Evolutionary conservation across 1,284 basidiomycete genomes (phyloP).

Genomic region (Apiotrichum montevideense): DNA sequence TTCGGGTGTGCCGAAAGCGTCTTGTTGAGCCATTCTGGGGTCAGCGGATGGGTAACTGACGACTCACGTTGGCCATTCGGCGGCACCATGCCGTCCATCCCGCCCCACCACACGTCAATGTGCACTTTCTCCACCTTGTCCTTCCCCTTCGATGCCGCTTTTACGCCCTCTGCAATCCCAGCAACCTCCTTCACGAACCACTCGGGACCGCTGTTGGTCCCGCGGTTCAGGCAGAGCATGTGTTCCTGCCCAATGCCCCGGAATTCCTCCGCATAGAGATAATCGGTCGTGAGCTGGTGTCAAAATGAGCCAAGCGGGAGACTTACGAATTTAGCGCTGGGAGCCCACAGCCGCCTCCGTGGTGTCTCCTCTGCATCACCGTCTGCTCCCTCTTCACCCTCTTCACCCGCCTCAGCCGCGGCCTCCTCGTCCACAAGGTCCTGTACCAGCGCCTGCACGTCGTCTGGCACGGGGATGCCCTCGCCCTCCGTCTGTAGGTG

Average conservation of each 20-base stretch:
- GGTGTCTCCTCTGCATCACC: background rate
- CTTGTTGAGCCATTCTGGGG: constrained; percentile 19
- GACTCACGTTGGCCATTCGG: constrained; percentile 15
- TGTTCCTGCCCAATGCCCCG: constrained; percentile 43
- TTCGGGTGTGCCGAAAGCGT: constrained; percentile 7
- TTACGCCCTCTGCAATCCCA: constrained; percentile 15
- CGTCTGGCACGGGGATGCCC: constrained; percentile 3
- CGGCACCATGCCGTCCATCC: constrained; percentile 20
- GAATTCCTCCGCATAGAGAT: constrained; percentile 35
- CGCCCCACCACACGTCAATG: constrained; percentile 20
- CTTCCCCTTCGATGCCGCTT: background rate
- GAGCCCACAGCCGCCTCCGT: constrained; percentile 17
- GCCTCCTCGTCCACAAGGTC: background rate
- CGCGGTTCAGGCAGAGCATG: constrained; percentile 41
- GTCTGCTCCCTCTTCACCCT: background rate
- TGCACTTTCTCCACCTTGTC: background rate
- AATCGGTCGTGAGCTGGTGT: constrained; percentile 27
- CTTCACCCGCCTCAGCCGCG: background rate
- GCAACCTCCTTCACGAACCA: constrained; percentile 31
- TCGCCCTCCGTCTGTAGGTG: background rate
- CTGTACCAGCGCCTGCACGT: background rate
- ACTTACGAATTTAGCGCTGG: constrained; percentile 18
- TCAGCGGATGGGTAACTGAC: background rate
- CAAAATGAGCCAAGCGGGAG: background rate
- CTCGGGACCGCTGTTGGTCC: constrained; percentile 30